A percentile compares a stretch with the other conserved stretches of the same genome.
These are phyloP conservation scores for Forsythia suspensa DNA, from an alignment of 257 asterid genomes.

Conservation along the genomic window DNA sequence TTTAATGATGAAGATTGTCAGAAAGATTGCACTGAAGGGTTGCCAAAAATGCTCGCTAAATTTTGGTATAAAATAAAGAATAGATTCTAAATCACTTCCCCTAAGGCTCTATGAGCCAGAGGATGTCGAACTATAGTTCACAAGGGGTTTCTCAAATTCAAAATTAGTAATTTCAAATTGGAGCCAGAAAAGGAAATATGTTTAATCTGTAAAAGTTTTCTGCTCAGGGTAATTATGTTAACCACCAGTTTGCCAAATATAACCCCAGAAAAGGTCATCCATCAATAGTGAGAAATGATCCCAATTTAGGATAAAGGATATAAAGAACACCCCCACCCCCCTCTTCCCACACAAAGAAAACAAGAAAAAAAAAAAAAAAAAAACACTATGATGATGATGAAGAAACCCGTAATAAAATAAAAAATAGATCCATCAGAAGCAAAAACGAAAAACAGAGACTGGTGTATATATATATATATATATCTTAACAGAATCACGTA, in stretches of 20 bases:
- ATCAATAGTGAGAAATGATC: neutral
- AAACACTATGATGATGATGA: neutral
- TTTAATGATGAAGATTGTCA: neutral
- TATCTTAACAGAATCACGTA: constrained; percentile 30
- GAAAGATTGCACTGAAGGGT: neutral
- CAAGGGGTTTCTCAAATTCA: neutral
- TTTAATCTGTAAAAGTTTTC: neutral
- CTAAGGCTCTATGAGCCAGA: neutral
- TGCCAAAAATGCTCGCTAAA: neutral
- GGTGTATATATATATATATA: neutral
- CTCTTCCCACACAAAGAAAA: neutral
- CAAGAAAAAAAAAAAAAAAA: too few relatives aligned
- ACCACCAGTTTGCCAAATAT: neutral
- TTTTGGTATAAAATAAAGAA: neutral
- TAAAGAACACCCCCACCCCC: neutral
- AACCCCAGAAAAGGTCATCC: neutral
- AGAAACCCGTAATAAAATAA: neutral
- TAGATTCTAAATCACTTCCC: neutral
- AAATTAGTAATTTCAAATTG: neutral
- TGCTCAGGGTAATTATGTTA: neutral
- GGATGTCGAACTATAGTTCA: neutral
- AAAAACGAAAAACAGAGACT: neutral
- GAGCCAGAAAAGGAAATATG: neutral
- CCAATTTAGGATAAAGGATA: neutral
- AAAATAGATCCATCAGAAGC: neutral